phyloP scores from a whole-genome alignment of 805 yeast genomes.

The Schwanniomyces sp. region DNA sequence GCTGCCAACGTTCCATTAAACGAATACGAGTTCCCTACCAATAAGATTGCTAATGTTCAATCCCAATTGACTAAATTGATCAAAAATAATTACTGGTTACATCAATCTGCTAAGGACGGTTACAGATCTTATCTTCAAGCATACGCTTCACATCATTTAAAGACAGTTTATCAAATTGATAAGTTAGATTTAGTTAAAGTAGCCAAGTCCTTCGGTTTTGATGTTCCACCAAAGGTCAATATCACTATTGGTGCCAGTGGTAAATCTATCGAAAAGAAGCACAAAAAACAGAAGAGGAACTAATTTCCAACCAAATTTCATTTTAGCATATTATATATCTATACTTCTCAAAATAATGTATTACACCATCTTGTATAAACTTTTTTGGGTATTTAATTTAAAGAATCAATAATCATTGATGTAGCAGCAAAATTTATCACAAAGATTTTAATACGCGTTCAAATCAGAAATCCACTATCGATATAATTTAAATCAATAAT shows the following conservation, averaged over 20 bases:
- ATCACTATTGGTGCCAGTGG: constrained; percentile 95
- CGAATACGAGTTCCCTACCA: constrained; percentile 94
- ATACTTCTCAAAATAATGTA: neutral
- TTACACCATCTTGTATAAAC: constrained; percentile 1
- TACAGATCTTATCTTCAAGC: constrained; percentile 96
- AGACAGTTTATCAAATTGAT: constrained; percentile 95
- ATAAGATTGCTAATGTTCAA: constrained; percentile 95
- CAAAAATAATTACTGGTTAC: constrained; percentile 88
- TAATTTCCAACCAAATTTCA: constrained; percentile 5
- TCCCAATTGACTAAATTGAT: constrained; percentile 88
- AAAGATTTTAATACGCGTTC: neutral
- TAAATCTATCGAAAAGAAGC: constrained; percentile 52
- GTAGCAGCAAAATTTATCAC: neutral
- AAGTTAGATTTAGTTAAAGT: constrained; percentile 92
- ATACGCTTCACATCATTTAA: constrained; percentile 93
- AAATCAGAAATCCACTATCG: neutral
- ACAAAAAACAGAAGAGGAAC: constrained; percentile 42
- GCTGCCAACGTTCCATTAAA: constrained; percentile 97
- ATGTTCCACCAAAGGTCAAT: constrained; percentile 94
- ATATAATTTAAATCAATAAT: neutral
- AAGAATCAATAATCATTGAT: neutral
- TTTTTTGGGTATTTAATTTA: constrained; percentile 6
- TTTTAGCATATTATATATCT: constrained; percentile 1
- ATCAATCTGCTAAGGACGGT: constrained; percentile 96
- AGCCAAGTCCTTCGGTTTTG: constrained; percentile 93